Percentiles rank a stretch among this genome's conserved stretches.
Evolutionary conservation across 139 green algal species (phyloP).

Genomic region (Medakamo hakoo): DNA sequence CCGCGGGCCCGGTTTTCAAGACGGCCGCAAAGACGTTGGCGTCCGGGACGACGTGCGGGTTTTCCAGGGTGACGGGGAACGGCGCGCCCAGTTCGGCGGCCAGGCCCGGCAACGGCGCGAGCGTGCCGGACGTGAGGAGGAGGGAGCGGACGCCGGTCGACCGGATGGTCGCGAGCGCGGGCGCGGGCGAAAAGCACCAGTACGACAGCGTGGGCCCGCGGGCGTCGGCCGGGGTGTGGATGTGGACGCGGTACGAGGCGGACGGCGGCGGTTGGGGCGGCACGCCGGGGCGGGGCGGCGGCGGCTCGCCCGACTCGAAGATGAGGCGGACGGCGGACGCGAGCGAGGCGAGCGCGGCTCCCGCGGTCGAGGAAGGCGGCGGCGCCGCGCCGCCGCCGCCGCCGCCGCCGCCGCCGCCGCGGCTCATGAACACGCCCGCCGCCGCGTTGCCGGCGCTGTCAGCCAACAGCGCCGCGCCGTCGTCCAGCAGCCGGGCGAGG

Average conservation of each 20-base stretch:
- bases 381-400: no score
- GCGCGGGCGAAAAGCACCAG: conserved; percentile 79
- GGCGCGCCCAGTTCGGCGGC: conserved; percentile 71
- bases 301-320: conserved; percentile 28
- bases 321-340: conserved; percentile 36
- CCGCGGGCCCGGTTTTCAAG: conserved; percentile 54
- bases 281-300: not conserved
- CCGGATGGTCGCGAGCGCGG: not conserved
- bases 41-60: conserved; percentile 57
- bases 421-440: no score
- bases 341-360: conserved; percentile 12
- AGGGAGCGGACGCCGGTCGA: conserved; percentile 40
- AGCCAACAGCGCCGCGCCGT: conserved; percentile 15
- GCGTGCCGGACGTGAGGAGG: conserved; percentile 81
- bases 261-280: no score
- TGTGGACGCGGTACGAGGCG: conserved; percentile 25
- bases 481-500: conserved; percentile 16
- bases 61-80: conserved; percentile 84
- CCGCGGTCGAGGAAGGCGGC: no score
- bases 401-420: no score
- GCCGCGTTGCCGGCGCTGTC: conserved; percentile 10
- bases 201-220: conserved; percentile 54
- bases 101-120: conserved; percentile 73
- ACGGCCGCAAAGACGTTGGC: conserved; percentile 76
- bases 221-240: not conserved